Conservation (phyloP, 192 early-diverging fungal genomes). For the Cetraspora pellucida region DNA sequence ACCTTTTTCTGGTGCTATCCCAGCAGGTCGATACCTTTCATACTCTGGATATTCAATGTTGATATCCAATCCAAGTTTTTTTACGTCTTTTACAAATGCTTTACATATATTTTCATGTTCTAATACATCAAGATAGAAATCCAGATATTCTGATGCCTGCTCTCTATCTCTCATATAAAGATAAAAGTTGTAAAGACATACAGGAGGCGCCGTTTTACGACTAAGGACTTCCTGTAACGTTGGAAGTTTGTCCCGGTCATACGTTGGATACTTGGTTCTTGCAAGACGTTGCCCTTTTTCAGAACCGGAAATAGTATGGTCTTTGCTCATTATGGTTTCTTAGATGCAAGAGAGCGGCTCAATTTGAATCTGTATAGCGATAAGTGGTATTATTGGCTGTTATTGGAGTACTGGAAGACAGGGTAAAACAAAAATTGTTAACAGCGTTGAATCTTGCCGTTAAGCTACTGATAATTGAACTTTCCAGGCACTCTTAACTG, state of each 20-base stretch:
- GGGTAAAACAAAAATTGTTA: too few relatives aligned
- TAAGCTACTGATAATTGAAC: too few relatives aligned
- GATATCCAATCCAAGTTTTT: constrained; percentile 36
- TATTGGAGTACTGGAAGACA: too few relatives aligned
- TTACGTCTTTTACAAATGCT: constrained; percentile 49
- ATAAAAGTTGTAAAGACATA: constrained; percentile 81
- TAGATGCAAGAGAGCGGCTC: too few relatives aligned
- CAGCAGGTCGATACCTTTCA: constrained; percentile 17
- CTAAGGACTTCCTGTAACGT: constrained; percentile 70
- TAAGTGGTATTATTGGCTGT: too few relatives aligned
- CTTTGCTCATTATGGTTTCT: too few relatives aligned
- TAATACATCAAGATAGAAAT: constrained; percentile 76
- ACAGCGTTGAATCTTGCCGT: too few relatives aligned
- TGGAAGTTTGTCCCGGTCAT: constrained; percentile 46
- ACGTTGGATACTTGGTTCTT: constrained; percentile 9
- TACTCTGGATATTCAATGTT: constrained; percentile 30
- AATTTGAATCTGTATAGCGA: too few relatives aligned
- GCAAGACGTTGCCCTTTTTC: constrained; percentile 33
- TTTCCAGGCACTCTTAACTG: too few relatives aligned
- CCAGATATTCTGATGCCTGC: constrained; percentile 65
- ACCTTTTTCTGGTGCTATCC: neutral
- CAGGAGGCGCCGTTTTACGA: constrained; percentile 66
- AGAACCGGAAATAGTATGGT: neutral
- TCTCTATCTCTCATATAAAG: constrained; percentile 72
- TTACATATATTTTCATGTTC: constrained; percentile 73